These are phyloP conservation scores for Rhizophora apiculata DNA, from an alignment of 345 rosid species.

Conservation along the genomic window DNA sequence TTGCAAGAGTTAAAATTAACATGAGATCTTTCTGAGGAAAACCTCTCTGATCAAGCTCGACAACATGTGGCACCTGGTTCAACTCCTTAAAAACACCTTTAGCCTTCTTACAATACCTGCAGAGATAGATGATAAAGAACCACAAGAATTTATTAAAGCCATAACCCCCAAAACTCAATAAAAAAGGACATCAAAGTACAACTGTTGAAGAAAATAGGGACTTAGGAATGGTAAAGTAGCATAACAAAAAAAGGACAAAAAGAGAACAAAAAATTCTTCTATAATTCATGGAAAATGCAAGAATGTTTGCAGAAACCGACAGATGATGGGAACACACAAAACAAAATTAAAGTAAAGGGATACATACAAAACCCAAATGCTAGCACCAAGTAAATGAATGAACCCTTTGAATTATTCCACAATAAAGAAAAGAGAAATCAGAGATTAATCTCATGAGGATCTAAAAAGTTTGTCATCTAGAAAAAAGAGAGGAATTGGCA, in stretches of 20 bases:
- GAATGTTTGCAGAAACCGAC: no score
- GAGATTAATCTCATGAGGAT: not conserved
- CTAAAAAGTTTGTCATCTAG: no score
- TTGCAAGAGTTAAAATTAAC: not conserved
- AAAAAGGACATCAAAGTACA: not conserved
- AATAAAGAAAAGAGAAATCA: not conserved
- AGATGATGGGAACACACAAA: not conserved
- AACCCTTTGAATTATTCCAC: not conserved
- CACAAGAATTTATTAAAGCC: no score
- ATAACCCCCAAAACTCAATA: no score
- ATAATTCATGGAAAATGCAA: no score
- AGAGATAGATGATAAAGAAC: conserved; percentile 1
- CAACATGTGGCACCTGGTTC: conserved; percentile 63
- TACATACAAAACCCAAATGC: not conserved
- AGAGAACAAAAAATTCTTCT: not conserved
- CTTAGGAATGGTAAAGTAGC: no score
- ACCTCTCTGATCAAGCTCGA: conserved; percentile 93
- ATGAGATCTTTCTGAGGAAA: conserved; percentile 11
- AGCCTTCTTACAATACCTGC: conserved; percentile 78
- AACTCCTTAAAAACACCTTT: conserved; percentile 81
- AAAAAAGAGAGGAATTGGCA: not conserved
- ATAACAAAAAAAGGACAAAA: no score
- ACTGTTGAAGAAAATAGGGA: no score
- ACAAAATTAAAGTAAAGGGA: no score
- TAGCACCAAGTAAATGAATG: not conserved